Evolutionary conservation across 306 rosid genomes (phyloP), one percentile per base, ranked within the genome.

Genomic region (Prunus dulcis): DNA sequence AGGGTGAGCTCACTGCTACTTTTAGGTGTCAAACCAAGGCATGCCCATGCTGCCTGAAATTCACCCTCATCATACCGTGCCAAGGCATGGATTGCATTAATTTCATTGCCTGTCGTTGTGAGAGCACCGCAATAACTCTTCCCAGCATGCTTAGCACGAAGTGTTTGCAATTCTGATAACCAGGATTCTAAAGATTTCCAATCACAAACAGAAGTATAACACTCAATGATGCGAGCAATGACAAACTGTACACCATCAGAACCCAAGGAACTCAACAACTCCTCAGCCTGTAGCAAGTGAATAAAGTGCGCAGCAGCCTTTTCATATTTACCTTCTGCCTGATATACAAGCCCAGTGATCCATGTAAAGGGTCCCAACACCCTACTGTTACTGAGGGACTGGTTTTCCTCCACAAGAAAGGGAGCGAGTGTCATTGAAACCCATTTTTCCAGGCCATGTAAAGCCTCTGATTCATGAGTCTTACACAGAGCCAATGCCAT

Each of bases 21-120:
- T 91, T 93, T 93, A 67, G 97, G 97, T 18, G 98, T 93, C 91
- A 93, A 88, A 79, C 89, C 98, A 78, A 93, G 97, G 87, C 84
- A 90, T 64, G 93, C 86, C 98, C 98, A 91, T 77, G 98, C 81
- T 82, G 96, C 88, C 81, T 79, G 90, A 83, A 79, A 88, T 79
- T 93, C 97, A 83, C 91, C 94, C 83, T 90, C 98, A 76, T 93
- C 98, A 66, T 88, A 93, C 77, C 80, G 91, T 74, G 97, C 97
- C 81, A 93, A 79, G 25, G 98, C 98, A 90, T 90, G 94, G 77
- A 93, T 87, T 85, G 98, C 93, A 85, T 93, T 91, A 60, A 93
- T 82, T 82, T 93, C 98, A 81, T 93, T 90, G 76, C 98, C 98
- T 2, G 98, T 89, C 65, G 91, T 93, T 67, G 97, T 93, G 66